Base-by-base conservation (phyloP, 768 basidiomycete genomes). In the Boletus reticuloceps region DNA sequence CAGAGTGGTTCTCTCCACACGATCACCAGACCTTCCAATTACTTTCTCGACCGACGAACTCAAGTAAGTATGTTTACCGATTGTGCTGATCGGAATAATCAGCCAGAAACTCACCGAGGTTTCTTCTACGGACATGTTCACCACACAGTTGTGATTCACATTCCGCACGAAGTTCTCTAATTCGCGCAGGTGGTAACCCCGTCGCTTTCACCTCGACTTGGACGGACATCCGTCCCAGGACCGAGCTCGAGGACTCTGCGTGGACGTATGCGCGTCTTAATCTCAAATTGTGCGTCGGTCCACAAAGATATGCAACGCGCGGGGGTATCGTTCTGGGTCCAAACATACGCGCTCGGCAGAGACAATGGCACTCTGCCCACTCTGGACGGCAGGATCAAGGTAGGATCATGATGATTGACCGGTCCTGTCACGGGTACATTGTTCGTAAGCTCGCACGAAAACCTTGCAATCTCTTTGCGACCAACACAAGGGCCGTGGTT, bases 51-150 rank as follows among this genome's bases (percentile, higher is more conserved):
- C 22, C 5, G 22, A 25, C 22, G 22, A 25, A 1, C 22, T 5
- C 22, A 25, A 25, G 22, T 25, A 4, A 4, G 4, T 25, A 25
- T 25, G 22, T 25, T 25, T 25, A 55, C 82, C 82, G 12, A 80
- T 84, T 34, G 77, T 76, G 17, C 91, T 79, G 43, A 87, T 62
- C 0, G 89, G 83, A 34, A 90, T 80, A 54, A 89, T 83, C 65
- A 92, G 74, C 82, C 88, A 89, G 67, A 92, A 89, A 77, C 90
- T 90, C 92, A 64, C 91, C 88, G 32, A 93, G 79, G 19, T 70
- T 54, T 29, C 29, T 10, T 68, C 67, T 27, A 89, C 82, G 4
- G 65, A 61, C 25, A 88, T 69, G 32, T 65, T 62, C 34, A 68
- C 58, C 65, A 72, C 74, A 29, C 29, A 6, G 63, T 19, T 37